Evolutionary conservation across 2,329 filamentous ascomycete species (phyloP).

Genomic region (Elsinoe batatas): DNA sequence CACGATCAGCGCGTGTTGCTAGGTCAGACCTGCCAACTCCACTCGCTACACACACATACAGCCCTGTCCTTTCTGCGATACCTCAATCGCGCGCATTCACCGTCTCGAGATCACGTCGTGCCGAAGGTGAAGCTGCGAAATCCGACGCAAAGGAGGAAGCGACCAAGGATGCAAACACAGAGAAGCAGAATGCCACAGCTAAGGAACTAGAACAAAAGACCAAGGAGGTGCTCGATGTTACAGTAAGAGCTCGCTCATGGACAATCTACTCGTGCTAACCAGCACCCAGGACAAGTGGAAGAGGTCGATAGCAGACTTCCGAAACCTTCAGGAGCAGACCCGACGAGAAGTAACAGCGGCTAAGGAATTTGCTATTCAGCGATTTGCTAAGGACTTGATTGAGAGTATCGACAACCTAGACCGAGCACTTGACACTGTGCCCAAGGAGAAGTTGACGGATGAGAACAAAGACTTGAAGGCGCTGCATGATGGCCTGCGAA

Average conservation of each 20-base stretch:
- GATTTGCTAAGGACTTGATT: conserved; percentile 88
- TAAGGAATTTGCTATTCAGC: conserved; percentile 85
- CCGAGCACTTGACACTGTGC: conserved; percentile 73
- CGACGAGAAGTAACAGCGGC: conserved; percentile 80
- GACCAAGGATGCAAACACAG: conserved; percentile 27
- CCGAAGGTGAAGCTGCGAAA: conserved; percentile 29
- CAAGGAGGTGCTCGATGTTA: conserved; percentile 68
- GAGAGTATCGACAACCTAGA: conserved; percentile 97
- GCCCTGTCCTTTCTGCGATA: not conserved
- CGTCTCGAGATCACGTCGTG: not conserved
- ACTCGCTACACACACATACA: not conserved
- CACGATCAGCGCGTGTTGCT: not conserved
- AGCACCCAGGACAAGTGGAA: conserved; percentile 75
- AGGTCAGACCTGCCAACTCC: not conserved
- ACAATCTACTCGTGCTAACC: conserved; percentile 6
- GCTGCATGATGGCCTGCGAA: conserved; percentile 81
- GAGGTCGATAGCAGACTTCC: conserved; percentile 90
- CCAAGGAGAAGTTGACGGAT: conserved; percentile 59
- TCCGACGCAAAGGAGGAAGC: conserved; percentile 24
- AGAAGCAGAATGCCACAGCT: conserved; percentile 44
- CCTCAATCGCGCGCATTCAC: conserved; percentile 1
- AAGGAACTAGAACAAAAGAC: conserved; percentile 64
- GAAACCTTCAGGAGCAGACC: conserved; percentile 92
- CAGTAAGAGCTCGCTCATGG: conserved; percentile 51
- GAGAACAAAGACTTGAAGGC: conserved; percentile 62